Evolutionary conservation across 805 yeast species (phyloP).

Genomic region (Yarrowia osloensis): DNA sequence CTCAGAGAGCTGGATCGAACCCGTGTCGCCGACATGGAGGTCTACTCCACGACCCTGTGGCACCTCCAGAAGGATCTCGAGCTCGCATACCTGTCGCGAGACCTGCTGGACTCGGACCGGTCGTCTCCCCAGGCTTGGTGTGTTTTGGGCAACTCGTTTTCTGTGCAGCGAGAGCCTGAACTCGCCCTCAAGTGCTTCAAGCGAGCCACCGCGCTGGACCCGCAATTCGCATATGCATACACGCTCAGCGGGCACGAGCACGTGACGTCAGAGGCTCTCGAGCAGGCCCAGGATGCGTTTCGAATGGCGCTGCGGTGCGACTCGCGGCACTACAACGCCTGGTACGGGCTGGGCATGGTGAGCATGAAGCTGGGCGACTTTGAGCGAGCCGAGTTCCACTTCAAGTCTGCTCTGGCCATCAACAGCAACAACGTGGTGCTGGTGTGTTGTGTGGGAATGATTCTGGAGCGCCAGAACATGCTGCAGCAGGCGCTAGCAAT

Average conservation of each 20-base stretch:
- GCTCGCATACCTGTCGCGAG: slow-evolving; percentile 80
- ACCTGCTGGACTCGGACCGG: slow-evolving; percentile 64
- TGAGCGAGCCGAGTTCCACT: slow-evolving; percentile 80
- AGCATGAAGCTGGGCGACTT: slow-evolving; percentile 82
- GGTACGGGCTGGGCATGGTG: slow-evolving; percentile 95
- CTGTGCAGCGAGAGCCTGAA: slow-evolving; percentile 79
- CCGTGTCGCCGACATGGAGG: slow-evolving; percentile 84
- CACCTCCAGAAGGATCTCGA: slow-evolving; percentile 81
- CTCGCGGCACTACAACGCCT: slow-evolving; percentile 85
- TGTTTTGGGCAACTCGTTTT: slow-evolving; percentile 83
- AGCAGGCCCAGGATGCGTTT: slow-evolving; percentile 82
- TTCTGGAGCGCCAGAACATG: slow-evolving; percentile 72
- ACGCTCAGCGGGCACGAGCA: slow-evolving; percentile 94
- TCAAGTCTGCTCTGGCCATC: slow-evolving; percentile 81
- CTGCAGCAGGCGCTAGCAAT: slow-evolving; percentile 73
- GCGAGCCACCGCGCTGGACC: slow-evolving; percentile 69
- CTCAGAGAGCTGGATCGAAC: slow-evolving; percentile 74
- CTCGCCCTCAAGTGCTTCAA: slow-evolving; percentile 87
- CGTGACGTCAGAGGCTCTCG: slow-evolving; percentile 84
- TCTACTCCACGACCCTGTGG: slow-evolving; percentile 88
- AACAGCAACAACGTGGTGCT: slow-evolving; percentile 89
- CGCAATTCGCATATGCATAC: slow-evolving; percentile 79
- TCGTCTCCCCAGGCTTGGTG: slow-evolving; percentile 88
- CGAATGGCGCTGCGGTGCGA: slow-evolving; percentile 75
- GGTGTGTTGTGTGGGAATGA: slow-evolving; percentile 93